Base-by-base conservation (phyloP, 2,329 filamentous ascomycete species). In the Sarocladium kiliense region DNA sequence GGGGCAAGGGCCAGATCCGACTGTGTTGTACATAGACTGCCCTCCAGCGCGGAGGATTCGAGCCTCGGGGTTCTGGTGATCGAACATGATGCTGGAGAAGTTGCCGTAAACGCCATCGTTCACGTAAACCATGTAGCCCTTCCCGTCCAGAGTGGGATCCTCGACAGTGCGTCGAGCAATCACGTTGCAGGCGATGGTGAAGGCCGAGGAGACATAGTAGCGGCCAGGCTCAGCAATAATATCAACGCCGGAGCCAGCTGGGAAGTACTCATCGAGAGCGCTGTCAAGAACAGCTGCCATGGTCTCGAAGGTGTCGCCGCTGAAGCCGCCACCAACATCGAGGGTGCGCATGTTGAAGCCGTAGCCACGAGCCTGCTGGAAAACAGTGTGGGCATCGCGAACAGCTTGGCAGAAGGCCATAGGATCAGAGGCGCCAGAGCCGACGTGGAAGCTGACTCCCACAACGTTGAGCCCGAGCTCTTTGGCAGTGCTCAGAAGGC, bases 61-160 rank as follows among this genome's bases (percentile, higher is more conserved):
- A 55, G 93, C 90, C 45, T 88, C 74, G 1, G 94, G 94, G 65
- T 95, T 83, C 79, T 99, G 94, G 73, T 97, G 94, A 68, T 97
- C 94, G 70, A 97, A 99, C 78, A 97, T 96, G 80, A 97, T 97
- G 83, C 91, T 95, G 62, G 91, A 96, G 69, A 99, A 97, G 77
- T 97, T 97, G 66, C 94, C 94, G 67, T 99, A 99, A 54, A 97
- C 87, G 26, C 94, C 94, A 64, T 99, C 94, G 69, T 99, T 99
- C 70, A 97, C 77, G 71, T 99, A 99, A 47, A 97, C 76, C 94
- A 97, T 99, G 79, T 96, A 97, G 62, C 86, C 89, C 58, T 84
- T 85, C 59, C 81, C 78, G 53, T 78, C 78, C 11, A 81, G 77
- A 19, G 76, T 76, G 3, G 88, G 84, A 66, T 93, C 85, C 60